phyloP scores from a whole-genome alignment of 2,329 filamentous ascomycete genomes.

The Penicillium sp. region DNA sequence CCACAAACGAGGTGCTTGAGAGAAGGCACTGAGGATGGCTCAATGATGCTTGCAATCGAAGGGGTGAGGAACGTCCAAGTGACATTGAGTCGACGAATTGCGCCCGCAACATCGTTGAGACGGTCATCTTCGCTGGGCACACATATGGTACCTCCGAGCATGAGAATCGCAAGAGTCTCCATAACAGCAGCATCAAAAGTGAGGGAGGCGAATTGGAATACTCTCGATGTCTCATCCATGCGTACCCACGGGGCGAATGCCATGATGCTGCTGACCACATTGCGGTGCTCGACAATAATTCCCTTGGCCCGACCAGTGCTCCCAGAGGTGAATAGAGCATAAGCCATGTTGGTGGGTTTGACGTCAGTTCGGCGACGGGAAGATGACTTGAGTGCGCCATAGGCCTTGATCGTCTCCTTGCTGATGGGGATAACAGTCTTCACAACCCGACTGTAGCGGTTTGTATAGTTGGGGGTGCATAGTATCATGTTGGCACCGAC shows the following conservation, averaged over 20 bases:
- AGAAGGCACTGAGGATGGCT: constrained; percentile 33
- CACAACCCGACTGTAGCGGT: constrained; percentile 23
- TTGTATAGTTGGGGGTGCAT: constrained; percentile 27
- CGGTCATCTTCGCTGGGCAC: constrained; percentile 41
- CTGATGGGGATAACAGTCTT: constrained; percentile 29
- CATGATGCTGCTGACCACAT: constrained; percentile 27
- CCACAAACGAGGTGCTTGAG: constrained; percentile 39
- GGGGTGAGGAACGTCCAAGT: constrained; percentile 42
- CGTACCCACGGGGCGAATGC: constrained; percentile 23
- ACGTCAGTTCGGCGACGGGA: constrained; percentile 2
- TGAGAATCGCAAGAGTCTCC: constrained; percentile 33
- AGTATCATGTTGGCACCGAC: constrained; percentile 27
- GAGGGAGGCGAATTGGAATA: constrained; percentile 41
- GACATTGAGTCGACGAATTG: constrained; percentile 43
- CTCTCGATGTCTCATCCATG: constrained; percentile 22
- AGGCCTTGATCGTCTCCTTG: constrained; percentile 25
- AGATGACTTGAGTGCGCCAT: constrained; percentile 14
- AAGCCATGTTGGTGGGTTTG: constrained; percentile 25
- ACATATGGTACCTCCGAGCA: constrained; percentile 42
- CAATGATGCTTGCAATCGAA: constrained; percentile 35
- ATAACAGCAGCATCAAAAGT: constrained; percentile 40
- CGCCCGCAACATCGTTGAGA: constrained; percentile 42
- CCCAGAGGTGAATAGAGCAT: constrained; percentile 33
- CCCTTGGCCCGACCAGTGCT: constrained; percentile 34
- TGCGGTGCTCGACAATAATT: constrained; percentile 30